Evolutionary conservation across 1,284 basidiomycete species (phyloP), one percentile per base, ranked within the genome.

Genomic region (Trametes pubescens): DNA sequence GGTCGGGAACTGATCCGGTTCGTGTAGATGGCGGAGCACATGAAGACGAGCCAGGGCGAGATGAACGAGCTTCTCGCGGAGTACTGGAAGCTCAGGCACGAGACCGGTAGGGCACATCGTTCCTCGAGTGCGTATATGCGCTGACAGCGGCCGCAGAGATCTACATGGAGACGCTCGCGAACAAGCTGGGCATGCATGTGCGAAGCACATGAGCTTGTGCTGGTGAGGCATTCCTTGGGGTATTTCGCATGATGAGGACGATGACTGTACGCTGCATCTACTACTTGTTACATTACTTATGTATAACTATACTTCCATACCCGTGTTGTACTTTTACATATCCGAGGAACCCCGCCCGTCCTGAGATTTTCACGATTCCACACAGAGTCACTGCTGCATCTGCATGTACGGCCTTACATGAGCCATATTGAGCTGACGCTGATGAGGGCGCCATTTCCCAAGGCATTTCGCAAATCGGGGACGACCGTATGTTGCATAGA

Each of bases 141-240:
- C 40, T 51, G 26, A 47, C 22, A 40, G 11, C n/a, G 11, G 16
- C 9, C 6, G 24, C 70, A 92, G 91, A 92, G 74, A 83, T 92
- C 1, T 93, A 92, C 70, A 92, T 92, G 90, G 91, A 92, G 74
- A 92, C 87, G 0, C 78, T 93, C 18, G 89, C 90, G 4, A 90
- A 90, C 75, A 84, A 85, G 66, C 43, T 86, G 34, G 90, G 74
- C 1, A 76, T 76, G 73, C 74, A 74, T 34, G 74, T 76, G 21
- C 70, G 71, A 38, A 74, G 71, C 59, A 72, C 71, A 21, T 75
- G 57, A 67, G 32, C 49, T 9, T 48, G 4, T 26, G 4, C 47
- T 48, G 13, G 47, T 26, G 22, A 26, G 22, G 47, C n/a, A 7
- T 9, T 48, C 21, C 8, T 3, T 44, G 11, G 44, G 44, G 18